Base-by-base conservation (phyloP, 140 eudicot species). In the Senecio squalidus region DNA sequence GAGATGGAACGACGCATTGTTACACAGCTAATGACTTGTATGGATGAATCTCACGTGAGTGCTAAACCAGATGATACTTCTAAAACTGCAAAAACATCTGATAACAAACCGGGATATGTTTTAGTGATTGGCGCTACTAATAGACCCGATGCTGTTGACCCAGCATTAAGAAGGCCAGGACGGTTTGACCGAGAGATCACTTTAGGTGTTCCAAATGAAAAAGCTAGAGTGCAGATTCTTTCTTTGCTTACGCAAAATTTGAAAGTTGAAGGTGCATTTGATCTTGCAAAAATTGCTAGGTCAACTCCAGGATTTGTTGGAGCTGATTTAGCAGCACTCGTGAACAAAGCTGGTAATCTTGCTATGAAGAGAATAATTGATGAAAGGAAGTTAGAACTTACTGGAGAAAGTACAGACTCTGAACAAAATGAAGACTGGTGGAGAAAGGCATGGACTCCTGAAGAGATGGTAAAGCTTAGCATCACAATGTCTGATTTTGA, bases 291-390 rank as follows among this genome's bases (percentile, higher is more conserved):
- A 67, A 53, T 82, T 58, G 74, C 89, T 34, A 64, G 69, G 75
- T 38, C 81, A 24, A 82, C 89, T 2, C 76, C 90, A 5, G 85
- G 85, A 1, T 82, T 78, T 76, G 85, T 78, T 50, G 85, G 80
- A 25, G 83, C 82, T 28, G 90, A 78, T 58, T 73, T 82, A 66
- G 48, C 48, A 6, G 78, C 73, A 20, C 49, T 82, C 25, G 71
- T 68, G 17, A 58, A 65, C n/a, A 54, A 75, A 65, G 85, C 85
- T 54, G 85, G 80, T 40, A 68, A 55, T 46, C 64, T 78, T 69
- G 85, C 85, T 13, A 64, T 72, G 80, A 56, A 75, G 52, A 72
- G 80, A 31, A 31, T 31, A 5, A 31, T 4, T 3, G 38, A 31
- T 31, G 38, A 58, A 51, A 77, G 79, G 43, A 62, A 56, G 71